Conservation (phyloP, 257 asterid genomes). For the Salvia rosmarinus region DNA sequence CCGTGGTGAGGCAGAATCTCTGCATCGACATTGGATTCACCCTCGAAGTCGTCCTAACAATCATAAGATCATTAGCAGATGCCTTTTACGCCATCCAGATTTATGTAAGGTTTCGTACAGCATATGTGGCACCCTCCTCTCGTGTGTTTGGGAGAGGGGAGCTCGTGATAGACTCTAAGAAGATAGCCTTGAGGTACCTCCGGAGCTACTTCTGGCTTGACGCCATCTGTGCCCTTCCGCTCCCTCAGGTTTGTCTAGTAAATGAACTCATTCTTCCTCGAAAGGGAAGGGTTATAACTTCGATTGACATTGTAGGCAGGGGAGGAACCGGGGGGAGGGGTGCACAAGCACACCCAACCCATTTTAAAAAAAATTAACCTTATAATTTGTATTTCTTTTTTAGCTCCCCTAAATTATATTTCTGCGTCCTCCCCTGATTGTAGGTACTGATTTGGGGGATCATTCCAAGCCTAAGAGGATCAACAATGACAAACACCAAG, state of each 20-base stretch:
- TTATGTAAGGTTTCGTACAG: conserved; percentile 69
- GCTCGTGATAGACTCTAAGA: conserved; percentile 79
- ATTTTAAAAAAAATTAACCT: too few species aligned
- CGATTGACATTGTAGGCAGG: too few species aligned
- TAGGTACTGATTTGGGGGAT: conserved; percentile 77
- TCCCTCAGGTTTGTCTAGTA: conserved; percentile 78
- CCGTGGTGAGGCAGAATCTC: conserved; percentile 48
- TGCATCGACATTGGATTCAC: conserved; percentile 75
- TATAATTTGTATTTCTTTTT: too few species aligned
- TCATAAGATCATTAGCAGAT: conserved; percentile 76
- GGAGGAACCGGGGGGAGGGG: too few species aligned
- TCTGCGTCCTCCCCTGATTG: not conserved
- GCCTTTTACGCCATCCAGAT: conserved; percentile 75
- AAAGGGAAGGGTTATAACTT: too few species aligned
- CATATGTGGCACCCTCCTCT: conserved; percentile 96
- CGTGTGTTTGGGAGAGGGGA: conserved; percentile 98
- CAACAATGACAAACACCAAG: conserved; percentile 82
- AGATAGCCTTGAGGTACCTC: conserved; percentile 66
- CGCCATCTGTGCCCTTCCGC: conserved; percentile 79
- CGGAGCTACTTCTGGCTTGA: conserved; percentile 70
- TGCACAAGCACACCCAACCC: too few species aligned
- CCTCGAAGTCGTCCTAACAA: conserved; percentile 67
- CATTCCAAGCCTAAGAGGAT: conserved; percentile 72
- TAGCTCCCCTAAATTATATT: too few species aligned
- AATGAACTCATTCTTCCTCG: not conserved